These are phyloP conservation scores for Syncephalis plumigaleata DNA, from an alignment of 371 early-diverging fungal species.

Conservation along the genomic window DNA sequence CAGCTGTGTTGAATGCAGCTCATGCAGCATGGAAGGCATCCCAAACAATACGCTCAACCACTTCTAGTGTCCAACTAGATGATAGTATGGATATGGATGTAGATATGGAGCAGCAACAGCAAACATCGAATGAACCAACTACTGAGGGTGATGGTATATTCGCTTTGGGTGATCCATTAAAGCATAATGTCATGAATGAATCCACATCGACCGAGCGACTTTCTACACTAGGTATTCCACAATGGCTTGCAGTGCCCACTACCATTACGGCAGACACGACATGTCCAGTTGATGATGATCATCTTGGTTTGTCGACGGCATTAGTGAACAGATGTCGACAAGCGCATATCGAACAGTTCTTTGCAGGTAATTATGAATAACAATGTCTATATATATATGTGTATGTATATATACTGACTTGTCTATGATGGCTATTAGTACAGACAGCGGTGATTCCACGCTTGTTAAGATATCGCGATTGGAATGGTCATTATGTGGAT, in stretches of 20 bases:
- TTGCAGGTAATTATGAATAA: slow-evolving; percentile 66
- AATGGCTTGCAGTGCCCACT: slow-evolving; percentile 69
- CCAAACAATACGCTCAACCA: too few species aligned
- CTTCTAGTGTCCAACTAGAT: too few species aligned
- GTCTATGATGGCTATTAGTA: slow-evolving; percentile 18
- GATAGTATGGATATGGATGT: too few species aligned
- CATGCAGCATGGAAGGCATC: too few species aligned
- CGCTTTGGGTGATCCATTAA: too few species aligned
- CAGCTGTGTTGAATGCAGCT: too few species aligned
- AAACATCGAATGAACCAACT: too few species aligned
- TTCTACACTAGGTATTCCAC: slow-evolving; percentile 49
- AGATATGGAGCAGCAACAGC: too few species aligned
- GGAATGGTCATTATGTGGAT: slow-evolving; percentile 27
- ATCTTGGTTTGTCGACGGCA: slow-evolving; percentile 34
- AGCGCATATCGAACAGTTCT: slow-evolving; percentile 47
- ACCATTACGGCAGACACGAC: slow-evolving; percentile 38
- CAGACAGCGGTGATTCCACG: slow-evolving; percentile 77
- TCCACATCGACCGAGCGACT: too few species aligned
- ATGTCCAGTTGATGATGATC: slow-evolving; percentile 17
- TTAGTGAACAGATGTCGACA: slow-evolving; percentile 38
- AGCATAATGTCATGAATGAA: too few species aligned
- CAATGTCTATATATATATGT: too few species aligned
- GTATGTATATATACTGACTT: neutral
- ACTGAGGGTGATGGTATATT: too few species aligned
- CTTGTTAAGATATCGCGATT: slow-evolving; percentile 36